Conservation (phyloP, 768 basidiomycete genomes). For the Termitomyces titanicus region DNA sequence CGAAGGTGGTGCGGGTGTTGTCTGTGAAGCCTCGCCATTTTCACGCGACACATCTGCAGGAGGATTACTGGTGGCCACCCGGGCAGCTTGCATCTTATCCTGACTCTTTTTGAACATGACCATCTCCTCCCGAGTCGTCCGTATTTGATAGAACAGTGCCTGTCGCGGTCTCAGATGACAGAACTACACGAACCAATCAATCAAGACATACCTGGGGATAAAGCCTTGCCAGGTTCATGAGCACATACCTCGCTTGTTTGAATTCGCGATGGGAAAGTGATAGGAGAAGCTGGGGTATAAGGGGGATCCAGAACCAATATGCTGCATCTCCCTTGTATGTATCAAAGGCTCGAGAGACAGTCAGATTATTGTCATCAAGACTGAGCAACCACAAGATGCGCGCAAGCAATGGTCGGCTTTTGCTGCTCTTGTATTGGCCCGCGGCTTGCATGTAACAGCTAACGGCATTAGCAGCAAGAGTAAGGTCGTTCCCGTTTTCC, state of each 20-base stretch:
- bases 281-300: constrained; percentile 90
- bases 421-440: constrained; percentile 90
- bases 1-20: constrained; percentile 3
- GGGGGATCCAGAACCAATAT: constrained; percentile 98
- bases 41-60: constrained; percentile 23
- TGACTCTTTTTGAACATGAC: constrained; percentile 36
- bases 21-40: constrained; percentile 27
- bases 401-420: constrained; percentile 86
- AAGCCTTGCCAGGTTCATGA: constrained; percentile 85
- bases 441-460: constrained; percentile 98
- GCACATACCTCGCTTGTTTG: constrained; percentile 85
- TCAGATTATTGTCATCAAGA: constrained; percentile 74
- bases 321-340: constrained; percentile 95
- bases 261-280: constrained; percentile 91
- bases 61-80: constrained; percentile 26
- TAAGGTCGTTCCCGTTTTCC: constrained; percentile 69
- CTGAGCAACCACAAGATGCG: constrained; percentile 96
- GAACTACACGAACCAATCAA: not conserved
- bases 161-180: constrained; percentile 25
- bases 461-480: constrained; percentile 85
- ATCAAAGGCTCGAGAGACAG: constrained; percentile 82
- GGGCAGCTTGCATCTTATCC: constrained; percentile 35
- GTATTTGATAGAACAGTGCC: constrained; percentile 94
- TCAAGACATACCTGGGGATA: constrained; percentile 77
- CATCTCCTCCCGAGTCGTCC: constrained; percentile 58